Evolutionary conservation across 2,329 filamentous ascomycete genomes (phyloP).

Genomic region (Zymoseptoria passerinii): DNA sequence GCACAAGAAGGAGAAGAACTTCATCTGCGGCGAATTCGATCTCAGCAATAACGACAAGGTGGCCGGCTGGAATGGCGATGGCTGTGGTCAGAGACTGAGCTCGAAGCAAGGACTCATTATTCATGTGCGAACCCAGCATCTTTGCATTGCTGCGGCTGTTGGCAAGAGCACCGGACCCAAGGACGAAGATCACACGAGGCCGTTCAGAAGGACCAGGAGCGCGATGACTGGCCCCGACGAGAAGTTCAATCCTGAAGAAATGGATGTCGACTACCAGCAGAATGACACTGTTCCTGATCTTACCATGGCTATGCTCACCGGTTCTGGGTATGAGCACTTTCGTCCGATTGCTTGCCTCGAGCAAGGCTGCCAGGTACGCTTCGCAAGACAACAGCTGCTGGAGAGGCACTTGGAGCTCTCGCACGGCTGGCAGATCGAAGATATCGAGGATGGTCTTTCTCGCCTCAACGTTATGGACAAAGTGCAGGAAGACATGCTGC

Average conservation of each 20-base stretch:
- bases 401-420: conserved; percentile 45
- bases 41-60: conserved; percentile 51
- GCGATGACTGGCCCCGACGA: neutral
- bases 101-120: conserved; percentile 74
- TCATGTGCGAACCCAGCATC: conserved; percentile 74
- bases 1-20: conserved; percentile 65
- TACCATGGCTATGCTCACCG: conserved; percentile 41
- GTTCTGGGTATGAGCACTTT: conserved; percentile 46
- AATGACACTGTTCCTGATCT: neutral
- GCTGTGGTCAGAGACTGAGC: conserved; percentile 66
- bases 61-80: conserved; percentile 53
- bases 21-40: conserved; percentile 67
- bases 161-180: conserved; percentile 3
- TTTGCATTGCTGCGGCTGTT: conserved; percentile 43
- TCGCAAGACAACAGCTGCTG: conserved; percentile 51
- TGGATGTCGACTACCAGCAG: neutral
- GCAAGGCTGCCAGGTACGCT: conserved; percentile 44
- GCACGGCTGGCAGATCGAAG: conserved; percentile 35
- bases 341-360: conserved; percentile 45
- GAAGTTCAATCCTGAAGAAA: neutral
- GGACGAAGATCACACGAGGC: conserved; percentile 1
- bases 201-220: neutral
- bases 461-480: neutral
- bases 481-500: neutral
- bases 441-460: conserved; percentile 32